These are phyloP conservation scores for Ceriops tagal DNA, from an alignment of 345 rosid genomes.

Conservation along the genomic window DNA sequence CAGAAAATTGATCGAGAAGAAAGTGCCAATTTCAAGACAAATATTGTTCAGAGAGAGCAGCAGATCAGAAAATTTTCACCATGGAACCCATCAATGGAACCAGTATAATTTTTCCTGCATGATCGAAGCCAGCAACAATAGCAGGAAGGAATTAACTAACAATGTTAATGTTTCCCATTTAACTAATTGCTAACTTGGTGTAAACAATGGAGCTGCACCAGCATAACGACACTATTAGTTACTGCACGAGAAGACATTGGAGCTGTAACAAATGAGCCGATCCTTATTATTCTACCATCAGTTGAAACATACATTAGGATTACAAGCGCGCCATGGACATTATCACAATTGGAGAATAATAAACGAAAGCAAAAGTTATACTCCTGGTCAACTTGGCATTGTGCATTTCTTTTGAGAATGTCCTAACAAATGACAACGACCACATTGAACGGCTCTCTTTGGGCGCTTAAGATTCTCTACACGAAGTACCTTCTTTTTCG, in stretches of 20 bases:
- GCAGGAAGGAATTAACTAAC: no score
- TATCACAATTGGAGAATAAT: constrained; percentile 18
- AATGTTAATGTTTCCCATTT: no score
- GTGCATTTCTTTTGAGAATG: constrained; percentile 99
- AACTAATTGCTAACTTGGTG: neutral
- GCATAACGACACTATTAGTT: neutral
- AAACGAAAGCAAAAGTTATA: constrained; percentile 18
- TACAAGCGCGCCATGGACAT: constrained; percentile 34
- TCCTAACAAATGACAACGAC: constrained; percentile 95
- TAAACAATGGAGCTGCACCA: neutral
- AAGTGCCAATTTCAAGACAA: no score
- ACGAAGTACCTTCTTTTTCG: constrained; percentile 90
- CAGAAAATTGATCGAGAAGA: no score
- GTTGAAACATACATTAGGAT: constrained; percentile 34
- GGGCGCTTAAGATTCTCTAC: constrained; percentile 94
- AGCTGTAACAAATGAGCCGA: constrained; percentile 10
- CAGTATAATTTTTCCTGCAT: no score
- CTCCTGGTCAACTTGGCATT: constrained; percentile 56
- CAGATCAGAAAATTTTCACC: no score
- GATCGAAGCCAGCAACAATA: no score
- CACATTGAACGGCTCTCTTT: constrained; percentile 94
- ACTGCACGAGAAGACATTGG: neutral
- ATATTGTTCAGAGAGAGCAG: no score
- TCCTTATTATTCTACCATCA: constrained; percentile 24
- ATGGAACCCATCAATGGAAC: no score